Evolutionary conservation across 257 asterid species (phyloP), one percentile per base, ranked within the genome.

Genomic region (Jaltomata sinuosa): DNA sequence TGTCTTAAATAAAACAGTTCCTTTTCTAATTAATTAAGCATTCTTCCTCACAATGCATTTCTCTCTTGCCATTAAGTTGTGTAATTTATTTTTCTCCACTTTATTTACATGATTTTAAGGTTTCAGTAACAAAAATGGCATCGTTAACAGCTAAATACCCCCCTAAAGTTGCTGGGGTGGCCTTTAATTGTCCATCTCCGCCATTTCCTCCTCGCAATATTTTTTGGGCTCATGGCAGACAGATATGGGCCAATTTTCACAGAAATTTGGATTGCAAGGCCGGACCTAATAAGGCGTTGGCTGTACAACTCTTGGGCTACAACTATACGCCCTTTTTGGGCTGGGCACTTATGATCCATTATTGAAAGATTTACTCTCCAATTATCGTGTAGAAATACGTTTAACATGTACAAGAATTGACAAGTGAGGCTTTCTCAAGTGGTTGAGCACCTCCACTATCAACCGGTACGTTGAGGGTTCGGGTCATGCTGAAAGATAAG

Each of bases 151-250:
- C 12, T 29, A 32, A 27, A 19, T 19, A 25, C 84, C 87, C 2
- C 87, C 87, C 84, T 0, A 84, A 83, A 68, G n/a, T n/a, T 14
- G 87, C 78, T 16, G 59, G 84, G n/a, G 8, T 85, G 85, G 86
- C 87, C 91, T 0, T 19, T 87, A 8, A 31, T 87, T 6, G 91
- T 87, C 18, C 91, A 89, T 61, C 88, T 86, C n/a, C 89, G 79
- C 84, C 87, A 86, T 64, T 34, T 88, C 22, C 47, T n/a, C n/a
- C n/a, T n/a, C n/a, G n/a, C n/a, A n/a, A n/a, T n/a, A n/a, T n/a
- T n/a, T n/a, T n/a, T 89, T n/a, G 87, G 61, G 36, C 27, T 14
- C 65, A 15, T 89, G 74, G 90, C 86, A 0, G 87, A 87, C 22
- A 87, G 62, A 50, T 79, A 89, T 29, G 92, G 90, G 11, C 88